Evolutionary conservation across 31 red algal genomes (phyloP).

Genomic region (Odonthalia washingtoniensis): DNA sequence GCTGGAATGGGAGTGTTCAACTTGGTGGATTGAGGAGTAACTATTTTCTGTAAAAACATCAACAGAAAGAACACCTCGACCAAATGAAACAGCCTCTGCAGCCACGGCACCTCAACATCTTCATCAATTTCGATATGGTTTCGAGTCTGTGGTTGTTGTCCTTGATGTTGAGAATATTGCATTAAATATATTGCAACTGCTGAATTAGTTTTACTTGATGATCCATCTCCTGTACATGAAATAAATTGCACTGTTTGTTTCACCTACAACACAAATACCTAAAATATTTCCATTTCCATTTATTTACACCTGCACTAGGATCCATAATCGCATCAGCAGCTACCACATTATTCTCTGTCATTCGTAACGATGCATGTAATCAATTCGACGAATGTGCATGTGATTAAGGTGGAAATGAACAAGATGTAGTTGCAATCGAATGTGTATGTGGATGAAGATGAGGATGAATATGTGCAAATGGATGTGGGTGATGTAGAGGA

Average conservation of each 20-base stretch:
- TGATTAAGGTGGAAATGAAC: slow-evolving; percentile 23
- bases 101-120: slow-evolving; percentile 45
- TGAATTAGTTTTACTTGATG: neutral
- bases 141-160: slow-evolving; percentile 16
- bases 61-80: slow-evolving; percentile 30
- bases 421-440: slow-evolving; percentile 22
- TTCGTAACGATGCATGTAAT: too few species aligned
- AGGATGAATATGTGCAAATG: slow-evolving; percentile 13
- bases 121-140: neutral
- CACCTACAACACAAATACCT: neutral
- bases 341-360: too few species aligned
- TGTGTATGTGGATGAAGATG: slow-evolving; percentile 2
- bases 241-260: neutral
- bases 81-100: slow-evolving; percentile 43
- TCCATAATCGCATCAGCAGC: too few species aligned
- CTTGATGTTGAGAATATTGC: neutral
- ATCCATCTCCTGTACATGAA: neutral
- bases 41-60: slow-evolving; percentile 11
- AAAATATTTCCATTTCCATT: slow-evolving; percentile 2
- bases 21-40: too few species aligned
- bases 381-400: too few species aligned
- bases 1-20: too few species aligned
- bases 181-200: neutral
- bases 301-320: neutral
- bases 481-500: neutral